Conservation (phyloP, 768 basidiomycete species). For the Panellus pusillus region DNA sequence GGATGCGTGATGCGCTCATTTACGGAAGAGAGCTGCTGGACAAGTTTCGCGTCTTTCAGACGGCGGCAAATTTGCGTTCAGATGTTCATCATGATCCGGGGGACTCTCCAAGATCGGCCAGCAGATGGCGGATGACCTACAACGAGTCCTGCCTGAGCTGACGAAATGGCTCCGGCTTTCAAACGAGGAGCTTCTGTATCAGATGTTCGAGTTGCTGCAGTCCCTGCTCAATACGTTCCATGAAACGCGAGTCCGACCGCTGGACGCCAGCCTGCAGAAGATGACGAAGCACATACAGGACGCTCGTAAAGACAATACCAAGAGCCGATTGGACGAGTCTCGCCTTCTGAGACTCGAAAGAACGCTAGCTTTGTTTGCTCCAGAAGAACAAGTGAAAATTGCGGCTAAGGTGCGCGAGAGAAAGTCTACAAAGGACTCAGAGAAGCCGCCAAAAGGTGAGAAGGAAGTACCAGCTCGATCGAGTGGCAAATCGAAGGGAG, state of each 20-base stretch:
- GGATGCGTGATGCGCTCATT: conserved; percentile 99
- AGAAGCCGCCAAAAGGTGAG: conserved; percentile 6
- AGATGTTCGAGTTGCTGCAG: conserved; percentile 82
- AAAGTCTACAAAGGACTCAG: conserved; percentile 1
- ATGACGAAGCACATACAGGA: conserved; percentile 65
- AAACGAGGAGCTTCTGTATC: conserved; percentile 87
- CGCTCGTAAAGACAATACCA: conserved; percentile 49
- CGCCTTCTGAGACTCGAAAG: conserved; percentile 69
- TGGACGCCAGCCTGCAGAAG: conserved; percentile 56
- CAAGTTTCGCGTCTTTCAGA: conserved; percentile 78
- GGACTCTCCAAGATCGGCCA: conserved; percentile 59
- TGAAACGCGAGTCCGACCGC: conserved; percentile 56
- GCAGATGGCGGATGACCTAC: conserved; percentile 76
- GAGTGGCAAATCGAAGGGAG: conserved; percentile 2
- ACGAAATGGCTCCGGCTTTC: conserved; percentile 90
- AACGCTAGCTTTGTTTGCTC: conserved; percentile 55
- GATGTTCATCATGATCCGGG: conserved; percentile 31
- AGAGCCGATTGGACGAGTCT: conserved; percentile 55
- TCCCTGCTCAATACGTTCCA: conserved; percentile 77
- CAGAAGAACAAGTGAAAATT: conserved; percentile 39
- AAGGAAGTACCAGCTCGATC: conserved; percentile 1
- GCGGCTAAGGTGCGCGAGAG: neutral
- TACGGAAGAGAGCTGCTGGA: conserved; percentile 86
- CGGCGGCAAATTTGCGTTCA: conserved; percentile 47
- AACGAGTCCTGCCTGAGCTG: conserved; percentile 77